Evolutionary conservation across 257 asterid genomes (phyloP), one percentile per base, ranked within the genome.

Genomic region (Pogostemon cablin): DNA sequence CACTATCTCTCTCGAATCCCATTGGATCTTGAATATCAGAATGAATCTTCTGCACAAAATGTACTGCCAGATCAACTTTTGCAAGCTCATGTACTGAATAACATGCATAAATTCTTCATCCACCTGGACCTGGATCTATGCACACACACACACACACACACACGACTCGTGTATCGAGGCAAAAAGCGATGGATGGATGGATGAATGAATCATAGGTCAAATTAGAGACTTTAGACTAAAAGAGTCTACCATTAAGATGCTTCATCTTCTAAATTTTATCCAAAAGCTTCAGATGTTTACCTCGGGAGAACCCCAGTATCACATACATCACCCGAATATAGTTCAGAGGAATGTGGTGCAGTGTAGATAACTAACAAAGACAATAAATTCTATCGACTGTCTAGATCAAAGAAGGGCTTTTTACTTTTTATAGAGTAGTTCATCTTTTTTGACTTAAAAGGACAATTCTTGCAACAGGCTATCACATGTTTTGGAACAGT

Each of bases 11-110:
- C 75, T 43, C 75, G 37, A 67, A 64, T 75, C 77, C 67, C 78
- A 75, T 75, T 61, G 78, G 81, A 80, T 75, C 78, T 79, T 75
- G 75, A 62, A 75, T 71, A 52, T 64, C 39, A 74, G 5, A 78
- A 5, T 25, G 32, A 54, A 34, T 53, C 38, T 57, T 34, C 56
- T 52, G 32, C 62, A 38, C 2, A 48, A 43, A 73, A 59, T 44
- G 54, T 65, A 56, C 48, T 65, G 56, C 67, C 43, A 60, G n/a
- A 52, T 59, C 72, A 53, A 75, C 65, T 42, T n/a, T 37, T 57
- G 32, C 68, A 56, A 44, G n/a, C 0, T 57, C 32, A 8, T 2
- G 25, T 48, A 59, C 42, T 50, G 10, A 46, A 68, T 46, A 75
- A 61, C 66, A 75, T 68, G 61, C 75, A 46, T 25, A 59, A 34